phyloP scores from a whole-genome alignment of 768 basidiomycete genomes.

The Suillus placidus region DNA sequence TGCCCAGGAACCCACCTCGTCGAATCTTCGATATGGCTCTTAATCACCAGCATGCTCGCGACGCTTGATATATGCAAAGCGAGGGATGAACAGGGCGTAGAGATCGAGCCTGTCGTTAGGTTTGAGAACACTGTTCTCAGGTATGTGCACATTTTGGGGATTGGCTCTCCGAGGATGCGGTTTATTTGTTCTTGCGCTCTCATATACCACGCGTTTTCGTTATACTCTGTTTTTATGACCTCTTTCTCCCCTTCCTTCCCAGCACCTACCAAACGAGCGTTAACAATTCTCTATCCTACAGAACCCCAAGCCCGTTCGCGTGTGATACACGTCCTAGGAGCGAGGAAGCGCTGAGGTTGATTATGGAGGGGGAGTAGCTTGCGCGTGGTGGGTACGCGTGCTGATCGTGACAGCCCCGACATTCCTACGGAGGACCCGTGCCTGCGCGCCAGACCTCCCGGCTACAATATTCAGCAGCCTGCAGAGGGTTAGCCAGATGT shows the following conservation, averaged over 20 bases:
- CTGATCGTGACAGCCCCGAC: background rate
- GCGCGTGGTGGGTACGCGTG: background rate
- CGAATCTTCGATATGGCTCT: conserved; percentile 64
- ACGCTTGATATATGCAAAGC: conserved; percentile 58
- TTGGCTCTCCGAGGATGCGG: background rate
- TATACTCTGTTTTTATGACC: too few species aligned
- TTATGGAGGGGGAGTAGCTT: conserved; percentile 31
- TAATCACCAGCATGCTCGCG: conserved; percentile 57
- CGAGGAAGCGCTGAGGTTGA: conserved; percentile 43
- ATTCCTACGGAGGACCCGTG: too few species aligned
- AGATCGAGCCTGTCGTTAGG: conserved; percentile 50
- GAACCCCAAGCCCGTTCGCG: conserved; percentile 42
- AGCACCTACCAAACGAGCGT: background rate
- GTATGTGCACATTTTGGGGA: conserved; percentile 27
- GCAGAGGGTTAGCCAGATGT: too few species aligned
- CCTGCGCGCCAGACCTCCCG: too few species aligned
- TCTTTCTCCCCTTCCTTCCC: too few species aligned
- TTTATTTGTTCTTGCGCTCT: background rate
- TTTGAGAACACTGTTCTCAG: conserved; percentile 68
- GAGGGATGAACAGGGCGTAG: conserved; percentile 50
- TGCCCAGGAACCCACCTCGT: conserved; percentile 69
- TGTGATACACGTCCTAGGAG: conserved; percentile 55
- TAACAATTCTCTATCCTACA: background rate
- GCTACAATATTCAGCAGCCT: too few species aligned
- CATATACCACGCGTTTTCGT: too few species aligned